Percentiles rank a stretch among this genome's conserved stretches.
phyloP scores from a whole-genome alignment of 2,329 filamentous ascomycete species.

The Sporothrix schenckii region DNA sequence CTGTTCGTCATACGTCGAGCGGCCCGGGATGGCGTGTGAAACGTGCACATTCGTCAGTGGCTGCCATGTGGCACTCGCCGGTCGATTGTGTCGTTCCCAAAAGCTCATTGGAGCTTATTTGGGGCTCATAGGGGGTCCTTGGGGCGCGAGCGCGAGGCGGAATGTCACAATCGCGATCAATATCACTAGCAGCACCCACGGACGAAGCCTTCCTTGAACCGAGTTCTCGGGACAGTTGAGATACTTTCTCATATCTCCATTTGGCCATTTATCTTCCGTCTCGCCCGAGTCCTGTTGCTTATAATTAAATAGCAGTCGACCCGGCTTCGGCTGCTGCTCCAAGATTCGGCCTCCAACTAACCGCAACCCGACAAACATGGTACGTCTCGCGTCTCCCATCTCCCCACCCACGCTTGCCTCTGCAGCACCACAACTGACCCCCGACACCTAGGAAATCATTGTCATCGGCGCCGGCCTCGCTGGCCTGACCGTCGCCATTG shows the following conservation, averaged over 20 bases:
- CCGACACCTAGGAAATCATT: slow-evolving; percentile 33
- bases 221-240: neutral
- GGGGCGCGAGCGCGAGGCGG: neutral
- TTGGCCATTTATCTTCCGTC: neutral
- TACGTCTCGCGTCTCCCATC: neutral
- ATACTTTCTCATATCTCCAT: neutral
- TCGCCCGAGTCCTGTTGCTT: too few relatives aligned
- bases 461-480: slow-evolving; percentile 37
- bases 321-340: too few relatives aligned
- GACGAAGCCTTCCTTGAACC: slow-evolving; percentile 6
- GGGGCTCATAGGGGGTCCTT: neutral
- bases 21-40: neutral
- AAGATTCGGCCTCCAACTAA: too few relatives aligned
- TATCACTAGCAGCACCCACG: neutral
- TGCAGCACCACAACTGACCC: neutral
- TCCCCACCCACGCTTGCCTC: too few relatives aligned
- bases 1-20: neutral
- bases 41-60: neutral
- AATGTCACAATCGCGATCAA: neutral
- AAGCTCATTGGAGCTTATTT: too few relatives aligned
- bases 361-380: neutral
- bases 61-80: neutral
- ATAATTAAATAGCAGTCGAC: neutral
- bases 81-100: slow-evolving; percentile 15
- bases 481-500: slow-evolving; percentile 34